Base-by-base conservation (phyloP, 345 rosid genomes). In the Rhodomyrtus tomentosa region DNA sequence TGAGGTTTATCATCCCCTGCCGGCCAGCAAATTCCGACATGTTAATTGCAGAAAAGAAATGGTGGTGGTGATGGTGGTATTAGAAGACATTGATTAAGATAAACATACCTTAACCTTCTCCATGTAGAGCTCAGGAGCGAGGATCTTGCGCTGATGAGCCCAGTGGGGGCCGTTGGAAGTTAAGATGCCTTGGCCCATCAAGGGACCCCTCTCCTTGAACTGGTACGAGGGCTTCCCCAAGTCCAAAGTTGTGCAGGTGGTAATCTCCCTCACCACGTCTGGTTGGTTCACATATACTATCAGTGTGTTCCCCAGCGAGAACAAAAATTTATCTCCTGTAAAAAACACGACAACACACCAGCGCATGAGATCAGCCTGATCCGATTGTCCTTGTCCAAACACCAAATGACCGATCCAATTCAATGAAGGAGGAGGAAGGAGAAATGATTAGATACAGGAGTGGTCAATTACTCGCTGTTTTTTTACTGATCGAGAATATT, bases 151-250 rank as follows among this genome's bases (percentile, higher is more conserved):
- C 73, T 91, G 93, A 83, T 90, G 89, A 6, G 90, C 81, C 93
- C 94, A 92, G 24, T 73, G 11, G 22, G 87, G 38, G 13, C 93
- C 93, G 87, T 91, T 92, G 3, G 94, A 90, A 50, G 94, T 88
- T 18, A 92, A 81, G 85, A 92, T 86, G n/a, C 94, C 94, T 10
- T 87, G 90, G 21, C 94, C 93, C 68, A 92, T 89, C 84, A 92
- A 82, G 55, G 94, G 73, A 59, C 93, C 94, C 8, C 85, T 59
- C 50, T 90, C 92, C 62, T 86, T 87, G 6, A 89, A 91, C 72
- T 88, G 93, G 56, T 90, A 89, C 6, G 90, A 84, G 24, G 92
- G 92, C 87, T 92, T 92, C 48, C 93, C 94, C 51, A 92, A 62
- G 76, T 86, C 92, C 80, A 90, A 85, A 42, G 91, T 87, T 55